A percentile compares a stretch with the other conserved stretches of the same genome.
Evolutionary conservation across 148 eudicot genomes (phyloP).

Genomic region (Spergularia marina): DNA sequence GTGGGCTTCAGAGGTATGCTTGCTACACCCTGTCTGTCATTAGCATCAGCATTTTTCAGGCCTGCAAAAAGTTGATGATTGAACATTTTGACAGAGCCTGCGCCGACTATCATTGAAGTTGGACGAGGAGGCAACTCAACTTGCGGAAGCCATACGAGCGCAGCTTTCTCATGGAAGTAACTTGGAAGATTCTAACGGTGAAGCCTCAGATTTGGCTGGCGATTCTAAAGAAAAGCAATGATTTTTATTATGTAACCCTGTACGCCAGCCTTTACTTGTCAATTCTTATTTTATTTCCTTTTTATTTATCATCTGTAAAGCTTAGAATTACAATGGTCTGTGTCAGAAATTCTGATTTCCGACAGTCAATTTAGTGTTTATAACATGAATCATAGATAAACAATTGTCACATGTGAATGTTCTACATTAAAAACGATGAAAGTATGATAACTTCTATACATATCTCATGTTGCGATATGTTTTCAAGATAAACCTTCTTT

Average conservation of each 20-base stretch:
- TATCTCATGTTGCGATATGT: too few species aligned
- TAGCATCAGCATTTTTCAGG: not conserved
- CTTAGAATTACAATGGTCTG: slow-evolving; percentile 2
- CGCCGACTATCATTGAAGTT: slow-evolving; percentile 54
- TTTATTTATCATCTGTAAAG: slow-evolving; percentile 8
- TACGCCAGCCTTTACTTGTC: slow-evolving; percentile 8
- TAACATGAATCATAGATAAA: not conserved
- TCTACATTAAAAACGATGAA: too few species aligned
- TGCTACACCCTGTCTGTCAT: not conserved
- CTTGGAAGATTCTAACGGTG: slow-evolving; percentile 37
- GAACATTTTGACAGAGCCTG: slow-evolving; percentile 52
- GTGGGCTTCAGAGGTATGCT: slow-evolving; percentile 86
- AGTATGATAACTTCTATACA: too few species aligned
- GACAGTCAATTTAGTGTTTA: slow-evolving; percentile 4
- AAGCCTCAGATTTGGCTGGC: slow-evolving; percentile 41
- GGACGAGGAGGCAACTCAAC: slow-evolving; percentile 59
- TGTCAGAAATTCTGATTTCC: not conserved
- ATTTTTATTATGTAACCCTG: slow-evolving; percentile 12
- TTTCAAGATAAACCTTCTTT: too few species aligned
- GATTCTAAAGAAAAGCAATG: slow-evolving; percentile 25
- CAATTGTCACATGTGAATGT: too few species aligned
- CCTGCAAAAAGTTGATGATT: not conserved
- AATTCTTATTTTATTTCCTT: not conserved
- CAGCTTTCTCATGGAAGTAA: slow-evolving; percentile 35
- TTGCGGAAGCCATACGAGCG: slow-evolving; percentile 61